Base-by-base conservation (phyloP, 73 alveolate species). In the Paramecium bursaria region DNA sequence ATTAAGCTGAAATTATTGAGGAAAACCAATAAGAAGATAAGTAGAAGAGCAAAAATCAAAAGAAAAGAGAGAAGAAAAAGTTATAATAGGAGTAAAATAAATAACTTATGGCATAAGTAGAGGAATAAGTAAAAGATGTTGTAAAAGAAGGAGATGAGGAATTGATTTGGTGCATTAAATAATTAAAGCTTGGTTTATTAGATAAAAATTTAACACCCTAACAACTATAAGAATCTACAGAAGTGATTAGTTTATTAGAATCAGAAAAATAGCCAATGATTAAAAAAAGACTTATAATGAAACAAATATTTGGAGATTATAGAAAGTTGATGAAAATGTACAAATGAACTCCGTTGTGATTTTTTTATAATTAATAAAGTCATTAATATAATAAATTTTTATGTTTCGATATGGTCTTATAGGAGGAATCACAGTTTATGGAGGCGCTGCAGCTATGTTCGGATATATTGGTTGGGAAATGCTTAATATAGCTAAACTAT, bases 281-380 rank as follows among this genome's bases (percentile, higher is more conserved):
- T 14, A 73, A 52, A 46, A 79, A 79, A 73, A 79, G 89, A 79
- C 50, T 53, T 30, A 17, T 57, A 9, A 79, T 54, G 89, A 79
- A 73, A 54, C 47, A 44, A 0, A 39, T 54, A n/a, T 79, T 79
- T 51, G 89, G 85, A 54, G 89, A 79, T 17, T 79, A 79, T 31
- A 79, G 89, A 79, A 79, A 79, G 46, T 29, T 79, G 39, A 79
- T 79, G 89, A 79, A 79, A 23, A 48, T 29, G 25, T 27, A 53
- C 29, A 79, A 79, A 55, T 79, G 49, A 39, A 39, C 11, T 39
- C 49, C 14, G 11, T 39, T 39, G 49, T 39, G 14, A 39, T 39
- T 7, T 5, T 39, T 7, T 7, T 39, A 39, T 39, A 39, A 7
- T 11, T 7, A 39, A 7, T 39, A 5, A 5, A 39, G 5, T 39